A percentile compares a stretch with the other conserved stretches of the same genome.
Conservation (phyloP, 805 yeast species). For the Trichomonascus vanleenenianus region DNA sequence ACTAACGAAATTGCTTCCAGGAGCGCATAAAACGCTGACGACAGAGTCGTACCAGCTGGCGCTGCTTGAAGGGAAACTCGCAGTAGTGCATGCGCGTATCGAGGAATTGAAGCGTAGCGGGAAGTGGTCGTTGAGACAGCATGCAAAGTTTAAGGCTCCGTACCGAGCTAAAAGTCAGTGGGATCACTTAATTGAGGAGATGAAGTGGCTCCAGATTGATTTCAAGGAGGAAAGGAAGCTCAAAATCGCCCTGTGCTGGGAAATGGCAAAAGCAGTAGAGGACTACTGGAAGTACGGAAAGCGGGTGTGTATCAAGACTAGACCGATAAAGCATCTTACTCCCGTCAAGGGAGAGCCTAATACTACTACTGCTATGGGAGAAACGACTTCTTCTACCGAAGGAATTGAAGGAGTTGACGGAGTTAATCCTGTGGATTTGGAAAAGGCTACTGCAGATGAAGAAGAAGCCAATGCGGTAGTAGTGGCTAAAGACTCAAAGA, state of each 20-base stretch:
- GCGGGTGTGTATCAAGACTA: slow-evolving; percentile 44
- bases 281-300: slow-evolving; percentile 79
- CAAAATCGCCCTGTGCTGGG: slow-evolving; percentile 61
- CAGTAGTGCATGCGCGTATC: slow-evolving; percentile 81
- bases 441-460: slow-evolving; percentile 9
- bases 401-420: slow-evolving; percentile 4
- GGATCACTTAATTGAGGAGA: slow-evolving; percentile 69
- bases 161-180: slow-evolving; percentile 48
- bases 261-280: slow-evolving; percentile 61
- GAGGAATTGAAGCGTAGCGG: slow-evolving; percentile 84
- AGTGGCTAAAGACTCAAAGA: not conserved
- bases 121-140: slow-evolving; percentile 89
- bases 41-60: slow-evolving; percentile 83
- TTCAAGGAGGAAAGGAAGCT: slow-evolving; percentile 61
- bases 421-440: slow-evolving; percentile 7
- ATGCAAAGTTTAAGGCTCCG: slow-evolving; percentile 64
- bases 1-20: slow-evolving; percentile 66
- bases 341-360: slow-evolving; percentile 11
- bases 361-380: not conserved
- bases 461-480: slow-evolving; percentile 14
- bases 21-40: slow-evolving; percentile 78
- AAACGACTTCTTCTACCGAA: not conserved
- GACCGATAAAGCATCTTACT: slow-evolving; percentile 31
- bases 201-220: slow-evolving; percentile 76
- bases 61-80: slow-evolving; percentile 80